Evolutionary conservation across 2,329 filamentous ascomycete genomes (phyloP), one percentile per base, ranked within the genome.

Genomic region (Aspergillus japonicus): DNA sequence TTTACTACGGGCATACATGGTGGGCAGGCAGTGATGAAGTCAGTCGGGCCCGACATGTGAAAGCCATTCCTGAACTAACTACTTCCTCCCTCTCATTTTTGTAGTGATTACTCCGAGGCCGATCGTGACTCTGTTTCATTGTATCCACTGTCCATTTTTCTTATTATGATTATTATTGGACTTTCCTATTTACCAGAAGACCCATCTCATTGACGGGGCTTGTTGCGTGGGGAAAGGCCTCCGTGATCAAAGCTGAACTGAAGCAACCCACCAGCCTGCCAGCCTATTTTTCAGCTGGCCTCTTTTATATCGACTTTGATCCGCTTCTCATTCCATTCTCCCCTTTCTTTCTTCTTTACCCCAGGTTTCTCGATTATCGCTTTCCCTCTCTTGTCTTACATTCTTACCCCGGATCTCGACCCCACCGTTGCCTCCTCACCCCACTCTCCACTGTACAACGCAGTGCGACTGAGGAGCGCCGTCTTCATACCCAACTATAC

Each of bases 231-330:
- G 33, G 33, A 5, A 19, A 44, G 39, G 16, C n/a, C 14, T 44
- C 39, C n/a, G 39, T 44, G 39, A 44, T 16, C 39, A 7, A 16
- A 44, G 33, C 33, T 35, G 33, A 44, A 16, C 33, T 16, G 33
- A 35, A 16, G 23, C 23, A 48, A 60, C 59, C 61, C 60, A 56
- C 14, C 14, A 5, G 11, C 11, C 33, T 35, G 14, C 33, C 14
- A 50, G 50, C 54, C 60, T 62, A 66, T 68, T 68, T 65, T 63
- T 62, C 55, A n/a, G 39, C 39, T 44, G 39, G n/a, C 52, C 49
- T 39, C 48, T 57, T 54, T 61, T 63, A 60, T 35, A 35, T 35
- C 33, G 11, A 35, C 26, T 50, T 59, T 50, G 54, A 47, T 29
- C 47, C 35, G 19, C 31, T 23, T 39, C 33, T 59, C 50, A 39